These are phyloP conservation scores for Cercospora janseana DNA, from an alignment of 2,329 filamentous ascomycete genomes.

Conservation along the genomic window DNA sequence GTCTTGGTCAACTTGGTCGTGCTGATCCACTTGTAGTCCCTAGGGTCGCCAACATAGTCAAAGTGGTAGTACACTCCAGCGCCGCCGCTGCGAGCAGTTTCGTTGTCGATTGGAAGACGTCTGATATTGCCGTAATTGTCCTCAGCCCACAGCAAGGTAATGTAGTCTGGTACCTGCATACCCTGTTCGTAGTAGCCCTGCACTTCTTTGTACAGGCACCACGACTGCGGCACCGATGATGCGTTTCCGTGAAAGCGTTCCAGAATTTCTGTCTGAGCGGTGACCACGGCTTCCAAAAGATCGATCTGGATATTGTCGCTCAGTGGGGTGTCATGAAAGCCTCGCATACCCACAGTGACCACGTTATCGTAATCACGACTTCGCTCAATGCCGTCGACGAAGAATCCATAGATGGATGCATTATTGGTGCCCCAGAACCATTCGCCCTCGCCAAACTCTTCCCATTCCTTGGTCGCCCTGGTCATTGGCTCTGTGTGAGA, in stretches of 20 bases:
- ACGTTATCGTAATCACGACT: constrained; percentile 65
- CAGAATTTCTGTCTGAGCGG: constrained; percentile 59
- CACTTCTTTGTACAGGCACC: constrained; percentile 69
- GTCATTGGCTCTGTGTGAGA: constrained; percentile 73
- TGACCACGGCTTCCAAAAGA: constrained; percentile 61
- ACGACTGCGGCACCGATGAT: constrained; percentile 63
- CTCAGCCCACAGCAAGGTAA: constrained; percentile 67
- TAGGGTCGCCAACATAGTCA: constrained; percentile 61
- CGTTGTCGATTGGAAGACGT: constrained; percentile 59
- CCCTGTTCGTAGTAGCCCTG: constrained; percentile 67
- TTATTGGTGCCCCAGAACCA: constrained; percentile 73
- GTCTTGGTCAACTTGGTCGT: constrained; percentile 65
- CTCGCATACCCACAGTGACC: constrained; percentile 68
- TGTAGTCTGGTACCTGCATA: constrained; percentile 61
- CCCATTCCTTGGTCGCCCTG: constrained; percentile 54
- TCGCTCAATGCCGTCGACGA: constrained; percentile 63
- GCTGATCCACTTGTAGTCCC: constrained; percentile 58
- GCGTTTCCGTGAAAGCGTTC: constrained; percentile 54
- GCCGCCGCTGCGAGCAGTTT: constrained; percentile 59
- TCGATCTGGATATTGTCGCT: constrained; percentile 51
- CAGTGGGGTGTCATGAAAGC: constrained; percentile 57
- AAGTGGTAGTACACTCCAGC: constrained; percentile 67
- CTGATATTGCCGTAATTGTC: constrained; percentile 64
- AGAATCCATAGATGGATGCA: constrained; percentile 65
- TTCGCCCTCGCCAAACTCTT: constrained; percentile 51